A percentile compares a stretch with the other conserved stretches of the same genome.
These are phyloP conservation scores for Dillenia turbinata DNA, from an alignment of 164 flowering plant species.

Conservation along the genomic window DNA sequence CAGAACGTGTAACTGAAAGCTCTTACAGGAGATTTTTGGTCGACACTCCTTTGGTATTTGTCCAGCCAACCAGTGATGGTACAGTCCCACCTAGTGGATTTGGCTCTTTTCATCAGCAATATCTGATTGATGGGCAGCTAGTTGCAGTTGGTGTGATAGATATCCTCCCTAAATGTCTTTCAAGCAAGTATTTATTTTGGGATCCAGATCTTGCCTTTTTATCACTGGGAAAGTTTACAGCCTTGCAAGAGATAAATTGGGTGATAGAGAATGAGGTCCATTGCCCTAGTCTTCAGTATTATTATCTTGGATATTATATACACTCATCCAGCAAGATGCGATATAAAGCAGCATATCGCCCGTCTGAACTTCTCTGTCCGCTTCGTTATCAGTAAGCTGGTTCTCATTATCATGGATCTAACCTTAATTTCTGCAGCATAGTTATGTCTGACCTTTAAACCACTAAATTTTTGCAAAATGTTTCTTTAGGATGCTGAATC, in stretches of 20 bases:
- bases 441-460: no score
- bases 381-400: constrained; percentile 79
- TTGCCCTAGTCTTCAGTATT: constrained; percentile 79
- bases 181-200: constrained; percentile 97
- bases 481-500: no score
- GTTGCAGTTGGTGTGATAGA: constrained; percentile 98
- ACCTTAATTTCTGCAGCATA: no score
- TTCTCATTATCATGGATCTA: constrained; percentile 3
- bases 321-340: constrained; percentile 94
- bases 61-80: constrained; percentile 56
- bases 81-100: constrained; percentile 84
- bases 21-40: constrained; percentile 78
- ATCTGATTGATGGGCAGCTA: constrained; percentile 75
- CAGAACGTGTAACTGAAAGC: constrained; percentile 53
- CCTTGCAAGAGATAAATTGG: constrained; percentile 84
- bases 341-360: constrained; percentile 90
- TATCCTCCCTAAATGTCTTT: constrained; percentile 88
- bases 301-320: constrained; percentile 94
- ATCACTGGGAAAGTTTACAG: constrained; percentile 89
- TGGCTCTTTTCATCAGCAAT: constrained; percentile 99
- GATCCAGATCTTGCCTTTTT: constrained; percentile 87
- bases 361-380: constrained; percentile 96
- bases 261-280: constrained; percentile 60
- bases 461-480: no score
- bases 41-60: constrained; percentile 68